Conservation (phyloP, 1,284 basidiomycete species). For the Hemileia vastatrix region DNA sequence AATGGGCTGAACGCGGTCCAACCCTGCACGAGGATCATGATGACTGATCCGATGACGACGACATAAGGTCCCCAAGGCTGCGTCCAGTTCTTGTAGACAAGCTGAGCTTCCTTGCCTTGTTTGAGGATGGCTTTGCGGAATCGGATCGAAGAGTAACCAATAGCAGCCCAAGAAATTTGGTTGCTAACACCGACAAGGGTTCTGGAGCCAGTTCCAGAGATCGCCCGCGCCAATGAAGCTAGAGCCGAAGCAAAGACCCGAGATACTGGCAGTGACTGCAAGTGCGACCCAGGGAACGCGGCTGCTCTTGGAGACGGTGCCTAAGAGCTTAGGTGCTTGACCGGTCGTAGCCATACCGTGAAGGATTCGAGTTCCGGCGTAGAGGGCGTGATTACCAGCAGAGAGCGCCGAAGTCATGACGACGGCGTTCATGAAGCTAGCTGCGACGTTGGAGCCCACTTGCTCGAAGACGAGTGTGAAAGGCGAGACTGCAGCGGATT, state of each 20-base stretch:
- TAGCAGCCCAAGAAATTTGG: constrained; percentile 28
- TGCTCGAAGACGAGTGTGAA: constrained; percentile 23
- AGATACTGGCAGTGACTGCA: constrained; percentile 20
- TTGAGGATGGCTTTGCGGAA: constrained; percentile 23
- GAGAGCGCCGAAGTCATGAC: constrained; percentile 40
- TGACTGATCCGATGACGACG: constrained; percentile 28
- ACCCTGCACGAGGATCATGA: constrained; percentile 41
- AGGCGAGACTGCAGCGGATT: constrained; percentile 19
- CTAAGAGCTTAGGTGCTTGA: constrained; percentile 42
- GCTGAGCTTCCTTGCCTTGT: constrained; percentile 20
- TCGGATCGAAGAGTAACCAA: constrained; percentile 25
- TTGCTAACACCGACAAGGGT: no score
- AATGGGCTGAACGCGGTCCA: constrained; percentile 33
- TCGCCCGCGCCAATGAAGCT: constrained; percentile 28
- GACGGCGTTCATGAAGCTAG: constrained; percentile 41
- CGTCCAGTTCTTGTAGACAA: constrained; percentile 22
- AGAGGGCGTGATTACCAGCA: constrained; percentile 42
- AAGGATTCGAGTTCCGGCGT: constrained; percentile 41
- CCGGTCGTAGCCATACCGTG: constrained; percentile 36
- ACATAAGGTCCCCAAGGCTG: constrained; percentile 20
- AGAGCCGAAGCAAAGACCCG: constrained; percentile 26
- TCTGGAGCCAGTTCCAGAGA: constrained; percentile 25
- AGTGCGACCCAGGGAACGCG: constrained; percentile 18
- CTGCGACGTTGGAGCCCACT: constrained; percentile 27
- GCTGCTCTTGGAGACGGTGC: constrained; percentile 25